Conservation (phyloP, 164 flowering plant genomes). For the Nymphaea colorata region DNA sequence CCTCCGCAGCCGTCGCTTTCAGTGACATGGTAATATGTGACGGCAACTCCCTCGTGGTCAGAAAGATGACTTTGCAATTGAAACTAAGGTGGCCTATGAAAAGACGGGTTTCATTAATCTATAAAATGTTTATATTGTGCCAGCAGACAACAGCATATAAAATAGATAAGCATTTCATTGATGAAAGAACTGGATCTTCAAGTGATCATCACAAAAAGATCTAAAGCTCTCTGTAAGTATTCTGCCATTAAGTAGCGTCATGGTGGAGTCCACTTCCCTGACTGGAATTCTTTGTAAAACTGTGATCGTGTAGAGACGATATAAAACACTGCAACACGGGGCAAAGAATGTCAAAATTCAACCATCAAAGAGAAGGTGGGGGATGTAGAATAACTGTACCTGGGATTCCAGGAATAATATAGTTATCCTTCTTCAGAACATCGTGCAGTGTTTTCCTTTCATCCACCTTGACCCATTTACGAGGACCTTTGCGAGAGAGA, state of each 20-base stretch:
- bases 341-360: not conserved
- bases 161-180: not conserved
- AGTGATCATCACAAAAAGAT: not conserved
- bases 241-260: constrained; percentile 5
- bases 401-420: constrained; percentile 74
- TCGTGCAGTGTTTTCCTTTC: constrained; percentile 61
- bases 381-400: constrained; percentile 26
- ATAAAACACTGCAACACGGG: constrained; percentile 56
- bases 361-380: not conserved
- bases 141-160: not conserved
- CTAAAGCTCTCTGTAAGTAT: not conserved
- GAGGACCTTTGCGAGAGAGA: constrained; percentile 22
- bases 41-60: too few species aligned
- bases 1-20: too few species aligned
- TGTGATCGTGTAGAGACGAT: constrained; percentile 61
- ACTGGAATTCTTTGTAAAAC: constrained; percentile 66
- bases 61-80: too few species aligned
- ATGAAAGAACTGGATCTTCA: not conserved
- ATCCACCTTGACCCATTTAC: constrained; percentile 60
- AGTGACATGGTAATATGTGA: too few species aligned
- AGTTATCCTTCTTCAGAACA: constrained; percentile 47
- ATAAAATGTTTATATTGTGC: not conserved
- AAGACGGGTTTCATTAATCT: too few species aligned
- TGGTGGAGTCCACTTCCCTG: constrained; percentile 63
- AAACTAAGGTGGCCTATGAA: too few species aligned